Evolutionary conservation across 192 early-diverging fungal genomes (phyloP).

Genomic region (Coemansia interrupta): DNA sequence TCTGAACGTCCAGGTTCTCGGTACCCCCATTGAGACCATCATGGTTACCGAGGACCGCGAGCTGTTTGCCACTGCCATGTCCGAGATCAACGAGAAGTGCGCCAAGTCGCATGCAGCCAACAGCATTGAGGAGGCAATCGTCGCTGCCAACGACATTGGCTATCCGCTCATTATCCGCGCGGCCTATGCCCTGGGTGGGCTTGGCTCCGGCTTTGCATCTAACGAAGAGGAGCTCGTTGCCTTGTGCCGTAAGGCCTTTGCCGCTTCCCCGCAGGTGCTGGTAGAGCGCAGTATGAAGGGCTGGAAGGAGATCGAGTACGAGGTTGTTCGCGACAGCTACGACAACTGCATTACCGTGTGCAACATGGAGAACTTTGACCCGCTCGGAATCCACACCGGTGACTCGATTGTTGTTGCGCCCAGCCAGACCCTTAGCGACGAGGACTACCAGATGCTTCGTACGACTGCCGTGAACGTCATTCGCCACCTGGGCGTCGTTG

Average conservation of each 20-base stretch:
- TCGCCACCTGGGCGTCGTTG: constrained; percentile 95
- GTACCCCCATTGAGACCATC: constrained; percentile 92
- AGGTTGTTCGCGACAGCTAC: constrained; percentile 75
- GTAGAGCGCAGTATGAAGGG: constrained; percentile 98
- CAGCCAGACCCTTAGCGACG: constrained; percentile 93
- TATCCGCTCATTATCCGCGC: constrained; percentile 96
- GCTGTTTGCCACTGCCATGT: constrained; percentile 81
- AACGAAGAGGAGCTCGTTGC: constrained; percentile 78
- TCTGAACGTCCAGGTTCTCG: constrained; percentile 88
- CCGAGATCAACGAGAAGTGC: constrained; percentile 86
- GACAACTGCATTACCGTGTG: constrained; percentile 99
- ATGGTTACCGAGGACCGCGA: constrained; percentile 98
- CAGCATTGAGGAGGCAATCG: constrained; percentile 80
- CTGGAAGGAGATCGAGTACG: constrained; percentile 94
- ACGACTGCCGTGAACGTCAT: constrained; percentile 95
- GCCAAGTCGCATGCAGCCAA: constrained; percentile 81
- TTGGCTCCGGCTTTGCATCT: constrained; percentile 95
- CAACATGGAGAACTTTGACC: constrained; percentile 99
- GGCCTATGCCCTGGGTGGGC: constrained; percentile 92
- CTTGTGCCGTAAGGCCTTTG: constrained; percentile 84
- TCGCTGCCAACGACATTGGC: constrained; percentile 81
- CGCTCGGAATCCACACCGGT: constrained; percentile 98
- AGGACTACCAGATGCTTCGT: constrained; percentile 98
- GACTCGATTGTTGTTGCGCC: constrained; percentile 99
- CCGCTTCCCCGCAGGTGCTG: constrained; percentile 88